Percentiles rank a stretch among this genome's conserved stretches.
These are phyloP conservation scores for Barnettozyma pratensis DNA, from an alignment of 805 yeast genomes.

Conservation along the genomic window DNA sequence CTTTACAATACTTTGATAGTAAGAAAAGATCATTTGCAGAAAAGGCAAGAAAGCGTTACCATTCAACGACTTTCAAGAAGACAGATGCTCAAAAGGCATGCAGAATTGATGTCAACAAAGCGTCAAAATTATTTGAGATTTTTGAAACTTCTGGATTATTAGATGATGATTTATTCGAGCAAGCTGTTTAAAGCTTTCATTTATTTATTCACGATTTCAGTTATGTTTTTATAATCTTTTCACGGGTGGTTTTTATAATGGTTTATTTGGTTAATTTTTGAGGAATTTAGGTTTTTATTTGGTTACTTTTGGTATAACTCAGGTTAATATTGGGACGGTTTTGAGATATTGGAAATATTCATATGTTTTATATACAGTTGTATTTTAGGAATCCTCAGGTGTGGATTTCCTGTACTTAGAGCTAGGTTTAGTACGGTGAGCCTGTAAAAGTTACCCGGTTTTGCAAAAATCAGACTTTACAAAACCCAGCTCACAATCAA, in stretches of 20 bases:
- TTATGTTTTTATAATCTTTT: background rate
- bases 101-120: conserved; percentile 94
- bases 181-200: background rate
- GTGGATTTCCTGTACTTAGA: no score
- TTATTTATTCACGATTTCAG: background rate
- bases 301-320: background rate
- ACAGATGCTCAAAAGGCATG: conserved; percentile 98
- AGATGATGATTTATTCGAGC: conserved; percentile 55
- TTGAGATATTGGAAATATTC: no score
- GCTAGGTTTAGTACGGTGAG: no score
- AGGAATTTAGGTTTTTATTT: background rate
- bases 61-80: conserved; percentile 79
- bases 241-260: no score
- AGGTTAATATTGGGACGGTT: no score
- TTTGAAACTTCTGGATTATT: conserved; percentile 92
- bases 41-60: conserved; percentile 70
- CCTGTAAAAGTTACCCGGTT: background rate
- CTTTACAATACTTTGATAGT: conserved; percentile 40
- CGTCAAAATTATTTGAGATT: conserved; percentile 84
- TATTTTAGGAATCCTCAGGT: no score
- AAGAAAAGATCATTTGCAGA: conserved; percentile 84
- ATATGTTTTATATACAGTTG: no score
- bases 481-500: background rate
- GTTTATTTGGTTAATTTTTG: background rate
- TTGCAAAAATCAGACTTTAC: background rate